Evolutionary conservation across 805 yeast species (phyloP), one percentile per base, ranked within the genome.

Genomic region (Candida yuanshanica): DNA sequence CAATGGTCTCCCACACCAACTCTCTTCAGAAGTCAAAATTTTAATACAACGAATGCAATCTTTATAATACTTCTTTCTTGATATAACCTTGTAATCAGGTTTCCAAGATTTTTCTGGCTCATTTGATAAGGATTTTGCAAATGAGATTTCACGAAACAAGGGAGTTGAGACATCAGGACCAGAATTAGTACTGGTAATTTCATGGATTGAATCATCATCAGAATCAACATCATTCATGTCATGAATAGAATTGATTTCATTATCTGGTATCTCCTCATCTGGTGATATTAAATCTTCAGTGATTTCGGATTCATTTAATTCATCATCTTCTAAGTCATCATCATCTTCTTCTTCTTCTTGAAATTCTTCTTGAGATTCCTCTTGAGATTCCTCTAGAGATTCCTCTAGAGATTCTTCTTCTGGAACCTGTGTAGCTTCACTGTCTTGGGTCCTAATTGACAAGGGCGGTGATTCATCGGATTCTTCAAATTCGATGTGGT

Each of bases 11-110:
- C 77, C 74, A 18, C 70, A 58, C 83, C 84, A 79, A 8, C 66
- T 49, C 33, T 77, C 79, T 35, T 72, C 76, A 45, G 65, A 65
- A 1, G 70, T 63, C 39, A 79, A 62, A 4, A 81, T 74, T 48
- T 68, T 74, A 20, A 79, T 74, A 47, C 85, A 79, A 36, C 82
- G 68, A 25, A 78, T 54, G 14, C 80, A 70, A 53, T 77, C 77
- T 35, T 73, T 66, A 33, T 72, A 63, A 45, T 63, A 65, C 44
- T 71, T 74, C 23, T 69, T 60, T 36, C 64, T 56, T 3, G 69
- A 50, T 20, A 57, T 50, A 17, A 51, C 43, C 43, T 67, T 69
- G 12, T 61, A 62, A 10, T 58, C 51, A 2, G 83, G 83, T 7
- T 49, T 54, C 83, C 83, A 79, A 50, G 77, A 32, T 4, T 47